phyloP scores from a whole-genome alignment of 371 early-diverging fungal genomes.

The Dichotomocladium elegans region DNA sequence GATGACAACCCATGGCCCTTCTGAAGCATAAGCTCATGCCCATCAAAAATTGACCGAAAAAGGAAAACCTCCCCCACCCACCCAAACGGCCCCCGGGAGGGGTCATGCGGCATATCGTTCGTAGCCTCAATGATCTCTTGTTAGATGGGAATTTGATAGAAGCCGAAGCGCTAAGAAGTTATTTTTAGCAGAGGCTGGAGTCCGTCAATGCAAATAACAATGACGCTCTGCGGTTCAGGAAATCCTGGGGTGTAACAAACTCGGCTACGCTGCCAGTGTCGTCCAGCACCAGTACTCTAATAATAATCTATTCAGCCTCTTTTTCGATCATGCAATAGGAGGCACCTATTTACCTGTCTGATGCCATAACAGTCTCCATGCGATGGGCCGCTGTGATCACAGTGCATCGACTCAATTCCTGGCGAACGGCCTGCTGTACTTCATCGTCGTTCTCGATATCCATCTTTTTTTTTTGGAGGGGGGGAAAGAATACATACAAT shows the following conservation, averaged over 20 bases:
- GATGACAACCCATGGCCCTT: too few relatives aligned
- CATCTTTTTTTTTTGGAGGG: too few relatives aligned
- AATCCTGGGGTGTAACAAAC: constrained; percentile 65
- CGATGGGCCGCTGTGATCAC: constrained; percentile 92
- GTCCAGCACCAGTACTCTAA: constrained; percentile 80
- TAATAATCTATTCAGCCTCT: too few relatives aligned
- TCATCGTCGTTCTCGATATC: constrained; percentile 77
- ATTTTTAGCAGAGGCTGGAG: background rate
- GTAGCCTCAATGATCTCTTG: background rate
- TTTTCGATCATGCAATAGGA: too few relatives aligned
- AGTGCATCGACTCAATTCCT: constrained; percentile 80
- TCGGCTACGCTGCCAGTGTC: constrained; percentile 75
- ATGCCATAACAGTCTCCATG: constrained; percentile 85
- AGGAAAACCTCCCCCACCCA: too few relatives aligned
- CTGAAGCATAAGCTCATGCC: too few relatives aligned
- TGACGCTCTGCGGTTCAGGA: constrained; percentile 59
- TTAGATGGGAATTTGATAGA: background rate
- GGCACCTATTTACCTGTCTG: constrained; percentile 32
- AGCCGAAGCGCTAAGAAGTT: background rate
- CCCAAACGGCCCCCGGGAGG: too few relatives aligned
- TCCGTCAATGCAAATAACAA: constrained; percentile 69
- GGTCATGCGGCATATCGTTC: too few relatives aligned
- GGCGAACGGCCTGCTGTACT: constrained; percentile 86
- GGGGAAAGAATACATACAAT: background rate
- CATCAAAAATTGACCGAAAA: too few relatives aligned